Conservation (phyloP, 1,139 yeast species). For the Geotrichum klebahnii region DNA sequence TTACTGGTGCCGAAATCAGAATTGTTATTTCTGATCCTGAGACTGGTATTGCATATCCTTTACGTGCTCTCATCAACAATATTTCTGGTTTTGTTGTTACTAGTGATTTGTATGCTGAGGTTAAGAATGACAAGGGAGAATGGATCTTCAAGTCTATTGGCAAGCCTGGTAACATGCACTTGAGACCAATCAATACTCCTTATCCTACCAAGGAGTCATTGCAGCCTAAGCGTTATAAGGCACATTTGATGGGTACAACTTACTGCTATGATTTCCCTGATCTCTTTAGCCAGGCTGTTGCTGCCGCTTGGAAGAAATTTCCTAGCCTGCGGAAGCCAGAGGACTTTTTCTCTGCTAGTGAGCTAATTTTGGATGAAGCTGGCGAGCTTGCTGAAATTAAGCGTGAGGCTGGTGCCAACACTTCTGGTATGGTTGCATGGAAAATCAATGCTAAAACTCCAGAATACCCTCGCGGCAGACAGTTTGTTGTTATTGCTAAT, state of each 20-base stretch:
- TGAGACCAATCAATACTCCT: slow-evolving; percentile 91
- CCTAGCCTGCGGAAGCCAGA: slow-evolving; percentile 56
- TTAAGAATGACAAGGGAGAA: slow-evolving; percentile 84
- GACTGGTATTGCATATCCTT: slow-evolving; percentile 82
- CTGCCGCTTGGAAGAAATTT: slow-evolving; percentile 76
- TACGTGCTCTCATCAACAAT: slow-evolving; percentile 92
- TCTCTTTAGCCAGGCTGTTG: slow-evolving; percentile 87
- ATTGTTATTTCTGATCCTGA: slow-evolving; percentile 88
- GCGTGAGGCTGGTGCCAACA: slow-evolving; percentile 95
- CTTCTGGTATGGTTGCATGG: slow-evolving; percentile 97
- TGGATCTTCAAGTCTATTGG: slow-evolving; percentile 90
- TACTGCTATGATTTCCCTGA: slow-evolving; percentile 99
- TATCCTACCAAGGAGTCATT: slow-evolving; percentile 96
- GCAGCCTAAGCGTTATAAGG: slow-evolving; percentile 97
- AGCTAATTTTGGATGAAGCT: slow-evolving; percentile 67
- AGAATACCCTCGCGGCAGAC: slow-evolving; percentile 95
- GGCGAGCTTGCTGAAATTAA: slow-evolving; percentile 83
- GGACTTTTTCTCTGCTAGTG: slow-evolving; percentile 72
- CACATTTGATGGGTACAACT: slow-evolving; percentile 97
- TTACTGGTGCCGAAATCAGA: slow-evolving; percentile 95
- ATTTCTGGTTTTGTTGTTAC: slow-evolving; percentile 96
- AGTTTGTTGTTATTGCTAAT: slow-evolving; percentile 85
- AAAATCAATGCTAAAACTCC: slow-evolving; percentile 87
- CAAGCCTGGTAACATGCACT: slow-evolving; percentile 92
- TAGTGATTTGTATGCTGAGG: slow-evolving; percentile 90